Base-by-base conservation (phyloP, 148 eudicot genomes). In the Vaccinium macrocarpon region DNA sequence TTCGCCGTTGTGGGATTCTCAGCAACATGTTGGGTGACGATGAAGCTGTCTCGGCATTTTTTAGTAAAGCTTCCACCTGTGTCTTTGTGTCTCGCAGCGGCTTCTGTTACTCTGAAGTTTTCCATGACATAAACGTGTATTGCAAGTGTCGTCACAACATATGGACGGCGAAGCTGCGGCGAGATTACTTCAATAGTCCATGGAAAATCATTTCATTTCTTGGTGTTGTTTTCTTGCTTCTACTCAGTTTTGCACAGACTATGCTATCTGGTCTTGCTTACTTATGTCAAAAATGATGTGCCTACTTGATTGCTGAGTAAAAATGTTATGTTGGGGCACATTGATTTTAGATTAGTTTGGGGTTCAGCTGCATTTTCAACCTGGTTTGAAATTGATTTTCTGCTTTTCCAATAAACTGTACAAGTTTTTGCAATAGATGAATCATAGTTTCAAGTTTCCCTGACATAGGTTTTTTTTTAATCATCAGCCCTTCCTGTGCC, bases 11-110 rank as follows among this genome's bases (percentile, higher is more conserved):
- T 1, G 79, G 82, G 6, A 81, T 87, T 27, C 53, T 87, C 13
- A 6, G 2, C 2, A 87, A 56, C 18, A 64, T 21, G 32, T 2
- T 81, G 49, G 81, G 82, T 5, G 86, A 74, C 6, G 84, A 87
- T 62, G 68, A 32, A 10, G 57, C 11, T 2, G 86, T 64, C 11
- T 84, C 23, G 5, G 21, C 35, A 3, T 12, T 86, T 27, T 73
- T 79, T 21, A 80, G 53, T 46, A 55, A 64, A 48, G 5, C 53
- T 25, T 76, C 53, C 1, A 52, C 8, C 2, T 35, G 29, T n/a
- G 19, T 80, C 2, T 8, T n/a, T 0, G 4, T 52, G 61, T 25
- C 50, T 56, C 27, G 52, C 0, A 10, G 52, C 11, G 16, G 23
- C 14, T 61, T 80, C 19, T 2, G 35, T 62, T 87, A 84, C 35